Conservation (phyloP, 2,329 filamentous ascomycete species). For the Pseudogymnoascus sp. region DNA sequence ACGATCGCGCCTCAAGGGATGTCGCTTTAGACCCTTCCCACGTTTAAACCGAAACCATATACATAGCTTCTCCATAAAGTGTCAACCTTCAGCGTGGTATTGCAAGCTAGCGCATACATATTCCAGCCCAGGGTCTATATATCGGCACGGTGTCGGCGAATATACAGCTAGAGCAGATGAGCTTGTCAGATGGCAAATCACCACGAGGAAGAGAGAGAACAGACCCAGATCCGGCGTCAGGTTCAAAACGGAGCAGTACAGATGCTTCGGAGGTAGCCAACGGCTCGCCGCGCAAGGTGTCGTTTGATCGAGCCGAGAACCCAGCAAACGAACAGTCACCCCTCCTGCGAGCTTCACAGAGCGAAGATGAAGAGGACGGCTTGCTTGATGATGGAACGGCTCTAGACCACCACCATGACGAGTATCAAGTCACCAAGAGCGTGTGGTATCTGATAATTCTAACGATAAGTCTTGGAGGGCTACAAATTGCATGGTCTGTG, state of each 20-base stretch:
- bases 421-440: conserved; percentile 64
- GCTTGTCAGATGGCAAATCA: conserved; percentile 13
- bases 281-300: conserved; percentile 17
- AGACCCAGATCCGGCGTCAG: not conserved
- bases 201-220: conserved; percentile 10
- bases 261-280: conserved; percentile 10
- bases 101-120: not conserved
- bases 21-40: not conserved
- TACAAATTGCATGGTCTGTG: conserved; percentile 94
- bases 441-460: conserved; percentile 78
- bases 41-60: not conserved
- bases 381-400: conserved; percentile 30
- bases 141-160: not conserved
- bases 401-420: conserved; percentile 37
- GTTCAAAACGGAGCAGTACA: conserved; percentile 3
- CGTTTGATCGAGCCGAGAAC: conserved; percentile 20
- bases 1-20: not conserved
- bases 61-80: not conserved
- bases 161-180: conserved; percentile 12
- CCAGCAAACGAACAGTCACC: conserved; percentile 41
- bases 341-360: conserved; percentile 37
- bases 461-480: conserved; percentile 76
- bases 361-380: conserved; percentile 30
- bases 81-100: not conserved
- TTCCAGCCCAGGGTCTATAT: not conserved